These are phyloP conservation scores for Aspergillus ruber DNA, from an alignment of 2,329 filamentous ascomycete species.

Conservation along the genomic window DNA sequence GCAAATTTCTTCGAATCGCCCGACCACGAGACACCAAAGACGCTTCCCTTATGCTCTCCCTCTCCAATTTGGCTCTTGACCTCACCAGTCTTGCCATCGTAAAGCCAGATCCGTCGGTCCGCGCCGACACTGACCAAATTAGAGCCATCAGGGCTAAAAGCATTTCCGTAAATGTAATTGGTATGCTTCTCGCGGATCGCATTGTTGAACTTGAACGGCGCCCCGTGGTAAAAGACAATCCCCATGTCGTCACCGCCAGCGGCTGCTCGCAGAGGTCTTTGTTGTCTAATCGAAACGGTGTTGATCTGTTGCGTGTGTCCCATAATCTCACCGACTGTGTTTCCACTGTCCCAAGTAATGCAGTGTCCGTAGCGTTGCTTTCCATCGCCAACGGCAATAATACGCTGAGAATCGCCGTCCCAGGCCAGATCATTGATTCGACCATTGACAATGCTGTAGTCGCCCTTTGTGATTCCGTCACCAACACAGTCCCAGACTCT, in stretches of 20 bases:
- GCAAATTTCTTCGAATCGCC: constrained; percentile 79
- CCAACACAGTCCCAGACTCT: constrained; percentile 86
- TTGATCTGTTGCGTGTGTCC: constrained; percentile 91
- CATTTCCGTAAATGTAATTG: constrained; percentile 80
- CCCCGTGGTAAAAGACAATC: constrained; percentile 87
- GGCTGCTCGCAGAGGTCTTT: constrained; percentile 82
- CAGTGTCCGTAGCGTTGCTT: constrained; percentile 90
- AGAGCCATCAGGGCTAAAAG: constrained; percentile 82
- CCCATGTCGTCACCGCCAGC: constrained; percentile 87
- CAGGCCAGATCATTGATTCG: constrained; percentile 95
- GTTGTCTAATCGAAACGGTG: constrained; percentile 78
- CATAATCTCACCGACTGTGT: constrained; percentile 88
- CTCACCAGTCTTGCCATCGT: constrained; percentile 93
- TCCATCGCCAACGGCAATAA: constrained; percentile 93
- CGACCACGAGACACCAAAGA: constrained; percentile 87
- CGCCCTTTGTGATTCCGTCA: constrained; percentile 82
- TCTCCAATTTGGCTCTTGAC: constrained; percentile 61
- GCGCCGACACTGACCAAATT: constrained; percentile 80
- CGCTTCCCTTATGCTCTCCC: constrained; percentile 83
- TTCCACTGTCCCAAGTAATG: constrained; percentile 91
- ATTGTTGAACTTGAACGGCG: constrained; percentile 92
- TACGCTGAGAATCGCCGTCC: constrained; percentile 93
- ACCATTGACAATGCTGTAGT: constrained; percentile 90
- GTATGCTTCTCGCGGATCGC: constrained; percentile 73
- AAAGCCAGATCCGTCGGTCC: constrained; percentile 88